Percentiles rank a stretch among this genome's conserved stretches.
These are phyloP conservation scores for Cystoderma amianthinum DNA, from an alignment of 768 basidiomycete genomes.

Conservation along the genomic window DNA sequence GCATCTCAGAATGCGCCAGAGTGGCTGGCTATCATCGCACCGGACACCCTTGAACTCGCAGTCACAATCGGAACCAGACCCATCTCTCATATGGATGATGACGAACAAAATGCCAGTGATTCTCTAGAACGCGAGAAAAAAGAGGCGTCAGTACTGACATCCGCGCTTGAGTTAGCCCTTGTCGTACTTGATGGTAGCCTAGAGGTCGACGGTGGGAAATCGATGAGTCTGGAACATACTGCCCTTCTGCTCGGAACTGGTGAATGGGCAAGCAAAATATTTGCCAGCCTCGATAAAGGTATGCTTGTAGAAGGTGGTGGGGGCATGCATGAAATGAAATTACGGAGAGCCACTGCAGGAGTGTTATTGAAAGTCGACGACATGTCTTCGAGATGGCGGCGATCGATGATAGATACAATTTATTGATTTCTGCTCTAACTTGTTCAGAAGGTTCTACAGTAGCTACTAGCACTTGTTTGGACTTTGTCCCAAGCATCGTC, in stretches of 20 bases:
- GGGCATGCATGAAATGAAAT: slow-evolving; percentile 52
- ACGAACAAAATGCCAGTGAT: slow-evolving; percentile 24
- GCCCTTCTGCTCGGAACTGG: slow-evolving; percentile 60
- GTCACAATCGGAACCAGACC: slow-evolving; percentile 69
- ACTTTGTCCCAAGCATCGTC: slow-evolving; percentile 45
- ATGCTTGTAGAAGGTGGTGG: slow-evolving; percentile 54
- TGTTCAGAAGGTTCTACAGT: too few relatives aligned
- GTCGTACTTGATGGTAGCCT: slow-evolving; percentile 69
- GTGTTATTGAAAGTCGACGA: slow-evolving; percentile 73
- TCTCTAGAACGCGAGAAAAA: slow-evolving; percentile 27
- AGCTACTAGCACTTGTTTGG: slow-evolving; percentile 23
- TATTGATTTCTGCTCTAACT: too few relatives aligned
- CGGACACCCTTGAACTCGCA: slow-evolving; percentile 79
- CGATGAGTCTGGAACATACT: slow-evolving; percentile 71
- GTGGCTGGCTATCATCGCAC: slow-evolving; percentile 77
- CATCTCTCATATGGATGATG: slow-evolving; percentile 34
- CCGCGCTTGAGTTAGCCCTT: slow-evolving; percentile 73
- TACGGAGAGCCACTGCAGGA: slow-evolving; percentile 70
- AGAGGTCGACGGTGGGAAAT: slow-evolving; percentile 71
- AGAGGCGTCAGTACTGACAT: slow-evolving; percentile 68
- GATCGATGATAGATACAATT: slow-evolving; percentile 11
- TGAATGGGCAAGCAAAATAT: slow-evolving; percentile 77
- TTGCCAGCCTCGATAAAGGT: slow-evolving; percentile 60
- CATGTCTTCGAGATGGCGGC: slow-evolving; percentile 18
- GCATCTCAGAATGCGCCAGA: slow-evolving; percentile 74